Percentiles rank a stretch among this genome's conserved stretches.
phyloP scores from a whole-genome alignment of 768 basidiomycete genomes.

The Crepidotus variabilis region DNA sequence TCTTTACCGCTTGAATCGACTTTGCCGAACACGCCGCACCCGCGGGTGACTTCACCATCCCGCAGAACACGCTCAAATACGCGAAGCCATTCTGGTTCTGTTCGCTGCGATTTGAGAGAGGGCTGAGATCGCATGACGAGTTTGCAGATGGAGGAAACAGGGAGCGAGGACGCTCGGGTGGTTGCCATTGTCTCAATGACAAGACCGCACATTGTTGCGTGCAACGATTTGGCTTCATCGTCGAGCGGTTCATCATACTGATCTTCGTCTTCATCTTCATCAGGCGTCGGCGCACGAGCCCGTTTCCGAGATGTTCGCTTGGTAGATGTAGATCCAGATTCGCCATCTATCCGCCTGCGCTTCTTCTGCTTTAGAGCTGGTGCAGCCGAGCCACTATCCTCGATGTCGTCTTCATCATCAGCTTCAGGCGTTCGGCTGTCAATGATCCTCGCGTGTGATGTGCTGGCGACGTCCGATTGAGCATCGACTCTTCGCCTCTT shows the following conservation, averaged over 20 bases:
- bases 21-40: constrained; percentile 66
- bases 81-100: constrained; percentile 44
- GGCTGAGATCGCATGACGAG: constrained; percentile 52
- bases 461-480: background rate
- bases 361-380: constrained; percentile 18
- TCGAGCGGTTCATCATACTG: constrained; percentile 10
- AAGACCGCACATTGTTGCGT: constrained; percentile 56
- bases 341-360: constrained; percentile 16
- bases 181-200: constrained; percentile 67
- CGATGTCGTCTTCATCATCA: constrained; percentile 11
- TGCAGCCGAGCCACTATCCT: constrained; percentile 3
- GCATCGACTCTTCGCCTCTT: constrained; percentile 13
- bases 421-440: constrained; percentile 8
- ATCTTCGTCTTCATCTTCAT: constrained; percentile 2
- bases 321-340: constrained; percentile 1
- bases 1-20: constrained; percentile 65
- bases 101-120: constrained; percentile 36
- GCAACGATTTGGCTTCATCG: constrained; percentile 21
- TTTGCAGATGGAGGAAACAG: constrained; percentile 49
- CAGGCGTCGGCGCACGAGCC: constrained; percentile 1
- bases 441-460: background rate
- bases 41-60: constrained; percentile 34
- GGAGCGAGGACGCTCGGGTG: constrained; percentile 67
- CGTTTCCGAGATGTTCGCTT: background rate
- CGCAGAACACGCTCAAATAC: constrained; percentile 50